A percentile compares a stretch with the other conserved stretches of the same genome.
These are phyloP conservation scores for Phycomyces nitens DNA, from an alignment of 192 early-diverging fungal species.

Conservation along the genomic window DNA sequence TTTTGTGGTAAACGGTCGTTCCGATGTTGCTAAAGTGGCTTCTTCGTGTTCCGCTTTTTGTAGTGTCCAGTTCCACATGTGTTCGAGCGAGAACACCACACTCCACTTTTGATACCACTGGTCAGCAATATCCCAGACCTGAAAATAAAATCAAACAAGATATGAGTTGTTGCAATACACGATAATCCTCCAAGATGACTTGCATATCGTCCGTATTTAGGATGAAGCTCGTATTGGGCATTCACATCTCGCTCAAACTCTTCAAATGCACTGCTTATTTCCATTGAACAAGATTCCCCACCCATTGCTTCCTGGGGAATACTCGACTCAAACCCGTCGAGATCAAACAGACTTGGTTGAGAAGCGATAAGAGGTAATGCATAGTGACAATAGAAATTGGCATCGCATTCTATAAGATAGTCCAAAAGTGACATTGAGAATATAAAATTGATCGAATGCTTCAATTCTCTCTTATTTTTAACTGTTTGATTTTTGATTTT, in stretches of 20 bases:
- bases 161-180: not conserved
- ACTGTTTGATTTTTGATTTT: not conserved
- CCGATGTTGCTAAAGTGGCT: not conserved
- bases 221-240: constrained; percentile 27
- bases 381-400: constrained; percentile 22
- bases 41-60: not conserved
- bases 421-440: constrained; percentile 1
- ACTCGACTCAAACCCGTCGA: constrained; percentile 16
- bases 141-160: constrained; percentile 14
- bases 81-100: constrained; percentile 21
- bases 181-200: not conserved
- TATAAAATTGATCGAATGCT: not conserved
- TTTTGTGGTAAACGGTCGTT: constrained; percentile 10
- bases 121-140: constrained; percentile 31
- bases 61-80: constrained; percentile 25
- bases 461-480: not conserved
- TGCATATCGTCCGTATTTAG: constrained; percentile 28
- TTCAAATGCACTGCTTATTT: constrained; percentile 11
- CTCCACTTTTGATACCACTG: constrained; percentile 35
- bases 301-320: not conserved
- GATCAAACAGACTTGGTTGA: constrained; percentile 17
- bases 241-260: constrained; percentile 17
- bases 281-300: not conserved
- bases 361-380: constrained; percentile 22
- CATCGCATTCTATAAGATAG: constrained; percentile 23